Percentiles rank a stretch among this genome's conserved stretches.
These are phyloP conservation scores for Gossypium anomalum DNA, from an alignment of 345 rosid genomes.

Conservation along the genomic window DNA sequence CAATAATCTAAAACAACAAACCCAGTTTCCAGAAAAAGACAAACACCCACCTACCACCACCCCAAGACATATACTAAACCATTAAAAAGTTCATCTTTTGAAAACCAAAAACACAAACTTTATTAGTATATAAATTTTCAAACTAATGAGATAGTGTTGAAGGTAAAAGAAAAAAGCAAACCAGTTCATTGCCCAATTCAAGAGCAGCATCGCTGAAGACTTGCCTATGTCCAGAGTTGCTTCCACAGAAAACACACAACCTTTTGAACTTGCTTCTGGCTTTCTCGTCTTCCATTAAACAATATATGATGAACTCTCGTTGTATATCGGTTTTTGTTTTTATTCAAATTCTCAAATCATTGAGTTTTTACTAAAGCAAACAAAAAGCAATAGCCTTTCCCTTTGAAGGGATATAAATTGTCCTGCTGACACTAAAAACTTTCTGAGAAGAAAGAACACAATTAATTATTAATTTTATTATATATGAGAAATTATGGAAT, in stretches of 20 bases:
- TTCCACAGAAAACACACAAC: constrained; percentile 94
- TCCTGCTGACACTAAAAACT: constrained; percentile 1
- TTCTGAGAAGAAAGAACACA: constrained; percentile 14
- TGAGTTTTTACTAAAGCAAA: constrained; percentile 6
- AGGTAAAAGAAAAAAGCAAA: constrained; percentile 28
- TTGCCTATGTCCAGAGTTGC: constrained; percentile 75
- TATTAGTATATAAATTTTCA: not conserved
- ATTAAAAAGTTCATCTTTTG: constrained; percentile 7
- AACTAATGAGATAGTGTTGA: constrained; percentile 10
- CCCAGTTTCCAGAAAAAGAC: not conserved
- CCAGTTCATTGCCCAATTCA: constrained; percentile 93
- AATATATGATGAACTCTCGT: not conserved
- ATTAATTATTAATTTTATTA: constrained; percentile 5
- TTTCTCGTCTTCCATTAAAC: constrained; percentile 51
- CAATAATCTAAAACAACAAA: constrained; percentile 5
- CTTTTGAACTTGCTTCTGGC: constrained; percentile 56
- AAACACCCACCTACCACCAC: not conserved
- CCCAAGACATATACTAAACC: constrained; percentile 1
- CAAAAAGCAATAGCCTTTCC: constrained; percentile 21
- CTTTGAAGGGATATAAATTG: constrained; percentile 19
- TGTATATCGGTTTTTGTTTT: constrained; percentile 6
- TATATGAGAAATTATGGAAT: not conserved
- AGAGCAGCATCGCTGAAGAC: constrained; percentile 89
- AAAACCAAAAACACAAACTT: not conserved
- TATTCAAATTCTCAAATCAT: constrained; percentile 24